Conservation (phyloP, 139 green algal genomes). For the Pseudopediastrum boryanum region DNA sequence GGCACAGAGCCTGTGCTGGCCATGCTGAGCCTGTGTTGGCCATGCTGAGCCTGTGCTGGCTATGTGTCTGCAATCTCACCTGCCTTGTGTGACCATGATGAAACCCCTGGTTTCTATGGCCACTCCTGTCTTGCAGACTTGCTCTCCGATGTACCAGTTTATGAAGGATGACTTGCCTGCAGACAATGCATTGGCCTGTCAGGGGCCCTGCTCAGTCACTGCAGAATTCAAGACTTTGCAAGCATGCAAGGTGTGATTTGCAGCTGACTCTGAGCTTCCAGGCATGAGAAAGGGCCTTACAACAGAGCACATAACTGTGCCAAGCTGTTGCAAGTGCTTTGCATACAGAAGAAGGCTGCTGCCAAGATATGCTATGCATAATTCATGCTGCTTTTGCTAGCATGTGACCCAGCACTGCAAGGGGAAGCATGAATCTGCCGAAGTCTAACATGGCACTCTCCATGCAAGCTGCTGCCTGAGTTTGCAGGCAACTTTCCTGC, state of each 20-base stretch:
- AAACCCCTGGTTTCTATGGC: slow-evolving; percentile 47
- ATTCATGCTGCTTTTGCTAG: not conserved
- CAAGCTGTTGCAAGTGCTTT: not conserved
- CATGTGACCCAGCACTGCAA: not conserved
- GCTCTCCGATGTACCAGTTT: slow-evolving; percentile 79
- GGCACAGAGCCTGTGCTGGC: too few species aligned
- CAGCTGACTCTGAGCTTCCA: not conserved
- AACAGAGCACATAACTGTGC: not conserved
- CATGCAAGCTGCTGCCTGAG: not conserved
- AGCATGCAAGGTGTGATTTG: not conserved
- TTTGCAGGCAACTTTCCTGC: not conserved
- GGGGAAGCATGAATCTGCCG: not conserved
- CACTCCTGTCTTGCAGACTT: slow-evolving; percentile 65
- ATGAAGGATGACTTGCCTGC: slow-evolving; percentile 76
- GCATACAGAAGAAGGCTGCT: not conserved
- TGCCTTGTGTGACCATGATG: slow-evolving; percentile 60
- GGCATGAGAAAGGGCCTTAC: not conserved
- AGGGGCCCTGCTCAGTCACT: not conserved
- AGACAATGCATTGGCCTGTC: not conserved
- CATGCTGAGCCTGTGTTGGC: too few species aligned
- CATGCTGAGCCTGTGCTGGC: too few species aligned
- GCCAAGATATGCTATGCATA: not conserved
- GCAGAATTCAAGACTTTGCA: not conserved
- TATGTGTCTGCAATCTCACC: slow-evolving; percentile 43
- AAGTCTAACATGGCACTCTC: too few species aligned